Evolutionary conservation across 1,284 basidiomycete genomes (phyloP), one percentile per base, ranked within the genome.

Genomic region (Sporisorium reilianum): DNA sequence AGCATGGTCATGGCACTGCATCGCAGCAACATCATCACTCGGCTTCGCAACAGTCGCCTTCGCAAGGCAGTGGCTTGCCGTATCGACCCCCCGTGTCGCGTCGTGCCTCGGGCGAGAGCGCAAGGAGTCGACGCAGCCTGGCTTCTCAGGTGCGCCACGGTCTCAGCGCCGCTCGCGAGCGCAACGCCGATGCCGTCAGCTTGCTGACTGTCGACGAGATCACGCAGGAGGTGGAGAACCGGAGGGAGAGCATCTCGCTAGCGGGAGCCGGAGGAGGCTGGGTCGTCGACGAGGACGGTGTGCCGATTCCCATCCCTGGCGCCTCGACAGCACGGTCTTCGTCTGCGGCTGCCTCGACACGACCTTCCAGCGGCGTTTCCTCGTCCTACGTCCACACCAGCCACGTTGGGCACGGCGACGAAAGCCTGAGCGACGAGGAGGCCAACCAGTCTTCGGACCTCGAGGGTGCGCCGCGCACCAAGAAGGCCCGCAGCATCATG

Each of bases 141-240:
- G 79, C 77, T 23, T 70, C 77, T 9, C 74, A 77, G 55, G 64
- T 80, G 11, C 70, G 79, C 25, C 63, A 56, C 40, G 64, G 65
- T 6, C 70, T 76, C 52, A 61, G 58, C 30, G 63, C 73, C 2
- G 73, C 73, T 34, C 64, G 63, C 22, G 94, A 96, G 81, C 88
- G 89, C 49, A 92, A 92, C 2, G 65, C 61, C 16, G 95, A 98
- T 80, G 92, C 92, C 1, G 93, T 93, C 5, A 95, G 93, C 81
- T 86, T 99, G 77, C 88, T 99, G 82, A 99, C 96, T 0, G 93
- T 99, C 16, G 96, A 99, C 81, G 94, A 99, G 86, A 97, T 99
- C 78, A 98, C 96, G 0, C 95, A 94, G 6, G 93, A 96, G 80
- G 93, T 99, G 1, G 96, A 98, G 86, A 93, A 91, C 80, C 88